phyloP scores from a whole-genome alignment of 495 filamentous ascomycete species.

The Rhypophila decipiens region DNA sequence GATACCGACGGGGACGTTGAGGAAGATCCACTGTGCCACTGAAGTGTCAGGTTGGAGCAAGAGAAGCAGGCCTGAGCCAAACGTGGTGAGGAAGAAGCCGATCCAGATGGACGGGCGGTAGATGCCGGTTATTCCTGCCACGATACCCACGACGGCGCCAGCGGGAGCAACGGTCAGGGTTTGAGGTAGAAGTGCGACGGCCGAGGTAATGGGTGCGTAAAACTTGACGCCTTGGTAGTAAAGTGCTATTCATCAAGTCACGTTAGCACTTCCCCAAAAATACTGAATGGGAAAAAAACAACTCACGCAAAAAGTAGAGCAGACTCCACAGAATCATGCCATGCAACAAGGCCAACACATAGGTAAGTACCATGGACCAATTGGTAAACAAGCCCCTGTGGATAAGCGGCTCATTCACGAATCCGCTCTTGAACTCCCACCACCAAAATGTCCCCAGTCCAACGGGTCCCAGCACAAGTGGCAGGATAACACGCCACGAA shows the following conservation, averaged over 20 bases:
- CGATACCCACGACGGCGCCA: slow-evolving; percentile 24
- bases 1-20: slow-evolving; percentile 44
- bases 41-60: slow-evolving; percentile 38
- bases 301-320: not conserved
- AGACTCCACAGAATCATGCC: slow-evolving; percentile 41
- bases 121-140: slow-evolving; percentile 33
- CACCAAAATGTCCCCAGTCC: slow-evolving; percentile 35
- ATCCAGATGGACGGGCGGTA: slow-evolving; percentile 47
- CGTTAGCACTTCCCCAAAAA: not conserved
- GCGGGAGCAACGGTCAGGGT: slow-evolving; percentile 39
- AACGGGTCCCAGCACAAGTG: slow-evolving; percentile 42
- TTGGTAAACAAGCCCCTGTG: slow-evolving; percentile 30
- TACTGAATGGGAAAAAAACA: not conserved
- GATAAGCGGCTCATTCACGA: slow-evolving; percentile 40
- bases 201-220: slow-evolving; percentile 47
- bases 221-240: slow-evolving; percentile 59
- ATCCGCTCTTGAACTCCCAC: slow-evolving; percentile 44
- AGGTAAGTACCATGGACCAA: slow-evolving; percentile 30
- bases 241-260: slow-evolving; percentile 57
- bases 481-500: slow-evolving; percentile 45
- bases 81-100: slow-evolving; percentile 42
- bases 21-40: slow-evolving; percentile 43
- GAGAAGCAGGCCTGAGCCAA: slow-evolving; percentile 44
- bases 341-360: slow-evolving; percentile 42
- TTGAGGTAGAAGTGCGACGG: slow-evolving; percentile 51